Conservation (phyloP, 805 yeast species). For the Yarrowia sp. region DNA sequence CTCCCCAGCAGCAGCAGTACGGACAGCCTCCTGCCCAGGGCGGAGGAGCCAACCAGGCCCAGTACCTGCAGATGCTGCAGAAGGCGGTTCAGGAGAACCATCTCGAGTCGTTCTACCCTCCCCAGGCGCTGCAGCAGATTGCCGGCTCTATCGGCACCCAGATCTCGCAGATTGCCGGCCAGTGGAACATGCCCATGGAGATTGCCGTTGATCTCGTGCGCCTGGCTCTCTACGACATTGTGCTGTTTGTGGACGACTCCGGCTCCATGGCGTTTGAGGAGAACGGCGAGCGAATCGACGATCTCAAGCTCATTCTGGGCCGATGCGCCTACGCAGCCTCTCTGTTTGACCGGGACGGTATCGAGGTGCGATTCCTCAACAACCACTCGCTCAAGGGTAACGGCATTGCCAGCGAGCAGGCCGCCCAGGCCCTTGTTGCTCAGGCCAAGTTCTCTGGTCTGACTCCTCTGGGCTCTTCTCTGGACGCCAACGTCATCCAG, state of each 20-base stretch:
- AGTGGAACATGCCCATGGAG: constrained; percentile 47
- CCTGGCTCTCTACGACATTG: constrained; percentile 48
- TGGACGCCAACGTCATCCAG: constrained; percentile 46
- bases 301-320: constrained; percentile 46
- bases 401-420: constrained; percentile 44
- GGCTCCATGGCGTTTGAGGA: constrained; percentile 50
- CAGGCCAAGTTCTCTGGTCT: constrained; percentile 46
- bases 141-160: constrained; percentile 44
- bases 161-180: constrained; percentile 42
- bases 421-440: constrained; percentile 44
- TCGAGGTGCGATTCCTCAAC: constrained; percentile 49
- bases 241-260: constrained; percentile 48
- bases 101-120: constrained; percentile 47
- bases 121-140: constrained; percentile 46
- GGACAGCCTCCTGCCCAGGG: constrained; percentile 30
- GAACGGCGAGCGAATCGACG: constrained; percentile 49
- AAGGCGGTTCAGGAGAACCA: constrained; percentile 46
- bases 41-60: constrained; percentile 35
- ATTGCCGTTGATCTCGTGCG: constrained; percentile 47
- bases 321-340: constrained; percentile 48
- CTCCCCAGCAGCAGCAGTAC: constrained; percentile 18
- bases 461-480: constrained; percentile 47
- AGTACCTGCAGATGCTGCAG: constrained; percentile 43
- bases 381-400: constrained; percentile 44
- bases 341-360: constrained; percentile 48